Conservation (phyloP, 2,329 filamentous ascomycete genomes). For the Curvularia verruculosa region DNA sequence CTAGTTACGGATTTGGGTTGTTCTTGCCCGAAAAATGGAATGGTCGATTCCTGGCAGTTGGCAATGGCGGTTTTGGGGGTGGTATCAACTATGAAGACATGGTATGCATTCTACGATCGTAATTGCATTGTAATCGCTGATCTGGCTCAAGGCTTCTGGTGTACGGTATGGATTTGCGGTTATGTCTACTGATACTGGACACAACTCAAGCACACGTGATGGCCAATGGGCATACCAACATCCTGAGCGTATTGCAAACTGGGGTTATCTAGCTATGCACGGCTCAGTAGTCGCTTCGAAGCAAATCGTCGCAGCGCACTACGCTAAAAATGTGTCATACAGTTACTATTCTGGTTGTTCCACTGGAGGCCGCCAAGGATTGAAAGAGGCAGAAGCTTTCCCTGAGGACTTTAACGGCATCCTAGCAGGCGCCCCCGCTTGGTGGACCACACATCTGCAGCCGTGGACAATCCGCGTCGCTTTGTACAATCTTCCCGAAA, state of each 20-base stretch:
- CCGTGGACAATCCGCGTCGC: conserved; percentile 54
- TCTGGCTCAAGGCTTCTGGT: conserved; percentile 23
- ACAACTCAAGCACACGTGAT: conserved; percentile 47
- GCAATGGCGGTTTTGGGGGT: conserved; percentile 56
- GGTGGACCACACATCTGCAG: conserved; percentile 58
- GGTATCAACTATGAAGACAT: conserved; percentile 59
- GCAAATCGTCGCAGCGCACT: conserved; percentile 56
- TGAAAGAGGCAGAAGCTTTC: conserved; percentile 60
- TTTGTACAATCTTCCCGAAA: conserved; percentile 56
- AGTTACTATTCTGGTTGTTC: conserved; percentile 66
- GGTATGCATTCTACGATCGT: conserved; percentile 32
- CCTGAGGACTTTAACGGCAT: conserved; percentile 65
- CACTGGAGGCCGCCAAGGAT: conserved; percentile 64
- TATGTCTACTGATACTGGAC: conserved; percentile 55
- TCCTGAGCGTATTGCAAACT: conserved; percentile 52
- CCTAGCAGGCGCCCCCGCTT: conserved; percentile 60
- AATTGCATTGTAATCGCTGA: too few species aligned
- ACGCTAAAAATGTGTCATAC: conserved; percentile 51
- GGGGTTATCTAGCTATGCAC: conserved; percentile 50
- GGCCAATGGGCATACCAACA: conserved; percentile 10
- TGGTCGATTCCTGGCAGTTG: conserved; percentile 47
- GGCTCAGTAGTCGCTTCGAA: conserved; percentile 58
- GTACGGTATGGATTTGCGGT: conserved; percentile 52
- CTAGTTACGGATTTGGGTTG: conserved; percentile 49
- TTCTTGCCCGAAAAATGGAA: conserved; percentile 51